Conservation (phyloP, 169 alveolate species). For the Cryptosporidium felis region DNA sequence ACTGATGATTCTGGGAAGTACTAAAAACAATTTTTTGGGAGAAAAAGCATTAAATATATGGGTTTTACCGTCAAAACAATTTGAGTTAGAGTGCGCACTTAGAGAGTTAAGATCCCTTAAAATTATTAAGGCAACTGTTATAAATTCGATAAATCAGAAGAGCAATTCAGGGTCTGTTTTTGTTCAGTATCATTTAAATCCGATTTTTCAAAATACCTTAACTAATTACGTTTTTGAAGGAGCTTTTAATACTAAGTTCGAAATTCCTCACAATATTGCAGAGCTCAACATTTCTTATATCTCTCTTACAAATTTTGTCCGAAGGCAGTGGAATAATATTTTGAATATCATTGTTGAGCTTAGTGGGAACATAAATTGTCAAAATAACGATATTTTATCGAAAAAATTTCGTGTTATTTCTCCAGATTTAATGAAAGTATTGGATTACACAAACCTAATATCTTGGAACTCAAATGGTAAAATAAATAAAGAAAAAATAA, state of each 20-base stretch:
- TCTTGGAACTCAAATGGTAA: not conserved
- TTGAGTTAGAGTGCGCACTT: conserved; percentile 29
- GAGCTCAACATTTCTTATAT: not conserved
- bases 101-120: conserved; percentile 39
- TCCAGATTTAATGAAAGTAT: not conserved
- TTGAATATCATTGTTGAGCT: conserved; percentile 51
- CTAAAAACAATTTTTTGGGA: not conserved
- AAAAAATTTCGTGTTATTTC: not conserved
- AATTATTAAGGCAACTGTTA: conserved; percentile 22
- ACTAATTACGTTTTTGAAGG: conserved; percentile 23
- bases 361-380: conserved; percentile 18
- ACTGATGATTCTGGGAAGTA: conserved; percentile 28
- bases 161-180: not conserved
- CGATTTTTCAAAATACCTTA: conserved; percentile 28
- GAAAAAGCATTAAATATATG: conserved; percentile 52
- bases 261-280: not conserved
- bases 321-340: conserved; percentile 41
- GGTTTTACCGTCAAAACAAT: conserved; percentile 12
- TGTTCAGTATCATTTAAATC: conserved; percentile 33
- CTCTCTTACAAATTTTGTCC: conserved; percentile 37
- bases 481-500: not conserved
- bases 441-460: not conserved
- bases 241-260: not conserved
- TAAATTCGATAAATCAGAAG: not conserved
- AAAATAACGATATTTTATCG: not conserved